Evolutionary conservation across 2,329 filamentous ascomycete genomes (phyloP).

Genomic region (Penicillium sp.): DNA sequence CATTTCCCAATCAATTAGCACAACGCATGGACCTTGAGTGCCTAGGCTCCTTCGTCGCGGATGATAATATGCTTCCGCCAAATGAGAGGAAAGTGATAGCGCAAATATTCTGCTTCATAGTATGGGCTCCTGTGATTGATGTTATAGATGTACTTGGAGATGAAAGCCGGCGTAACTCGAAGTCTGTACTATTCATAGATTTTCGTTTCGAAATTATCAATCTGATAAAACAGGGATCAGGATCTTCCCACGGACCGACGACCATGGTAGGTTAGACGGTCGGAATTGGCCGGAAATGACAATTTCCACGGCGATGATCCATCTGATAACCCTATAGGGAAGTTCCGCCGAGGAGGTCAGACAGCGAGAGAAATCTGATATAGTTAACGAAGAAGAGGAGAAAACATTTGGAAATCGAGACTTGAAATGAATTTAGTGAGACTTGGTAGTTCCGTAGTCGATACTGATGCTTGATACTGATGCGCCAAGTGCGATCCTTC

Average conservation of each 20-base stretch:
- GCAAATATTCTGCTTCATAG: slow-evolving; percentile 25
- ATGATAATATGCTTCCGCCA: slow-evolving; percentile 31
- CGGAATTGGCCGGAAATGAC: neutral
- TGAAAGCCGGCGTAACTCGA: slow-evolving; percentile 24
- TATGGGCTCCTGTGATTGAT: slow-evolving; percentile 10
- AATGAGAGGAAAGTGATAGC: slow-evolving; percentile 20
- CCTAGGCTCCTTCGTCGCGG: slow-evolving; percentile 2
- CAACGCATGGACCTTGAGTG: slow-evolving; percentile 4
- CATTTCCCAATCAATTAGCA: slow-evolving; percentile 40
- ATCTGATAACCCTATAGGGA: neutral
- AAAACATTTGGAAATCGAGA: neutral
- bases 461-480: too few relatives aligned
- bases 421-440: neutral
- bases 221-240: neutral
- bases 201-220: neutral
- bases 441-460: too few relatives aligned
- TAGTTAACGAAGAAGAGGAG: neutral
- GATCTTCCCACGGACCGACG: too few relatives aligned
- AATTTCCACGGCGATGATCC: neutral
- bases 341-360: neutral
- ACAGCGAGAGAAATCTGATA: neutral
- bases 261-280: neutral
- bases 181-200: neutral
- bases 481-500: neutral
- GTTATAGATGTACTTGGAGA: slow-evolving; percentile 23